Evolutionary conservation across 306 rosid species (phyloP), one percentile per base, ranked within the genome.

Genomic region (Cicer arietinum): DNA sequence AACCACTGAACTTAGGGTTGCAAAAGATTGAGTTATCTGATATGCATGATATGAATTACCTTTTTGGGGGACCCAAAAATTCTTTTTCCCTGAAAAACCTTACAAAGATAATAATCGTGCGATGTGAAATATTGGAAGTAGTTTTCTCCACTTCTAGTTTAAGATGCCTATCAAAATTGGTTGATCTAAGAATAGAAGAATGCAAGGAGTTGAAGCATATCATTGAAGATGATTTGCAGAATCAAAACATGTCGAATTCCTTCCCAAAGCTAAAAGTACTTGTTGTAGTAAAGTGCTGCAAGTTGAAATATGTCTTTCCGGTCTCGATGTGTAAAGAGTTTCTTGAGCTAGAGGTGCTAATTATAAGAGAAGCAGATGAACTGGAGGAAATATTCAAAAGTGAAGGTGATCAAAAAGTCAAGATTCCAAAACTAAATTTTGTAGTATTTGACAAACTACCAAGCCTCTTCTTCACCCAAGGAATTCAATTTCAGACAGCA

Each of bases 191-290:
- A 4, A 51, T 66, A 52, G 1, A 0, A 8, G 7, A 11, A 0
- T 76, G 80, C 46, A 5, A 22, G 9, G 46, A 20, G 6, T 66
- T 76, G 22, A 46, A 66, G 13, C 45, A 66, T 1, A 41, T 76
- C 7, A n/a, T 76, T 74, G 61, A 46, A 45, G 79, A 48, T 18
- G 71, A 60, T 18, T 16, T 4, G 11, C 39, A 25, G 10, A 16
- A 76, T 22, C 6, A 8, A 5, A 2, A 8, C 9, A 1, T 59
- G 25, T 17, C 42, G 8, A 18, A 12, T 46, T 10, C 13, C 18
- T 1, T 80, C 14, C 71, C 83, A 58, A 46, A 13, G 17, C 53
- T 80, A 10, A 16, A 5, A 25, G 1, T 0, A 0, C 47, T 80
- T 22, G 0, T 1, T 1, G 43, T 73, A 1, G 0, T 0, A 1